phyloP scores from a whole-genome alignment of 495 filamentous ascomycete species.

The Lasiosphaeria miniovina region DNA sequence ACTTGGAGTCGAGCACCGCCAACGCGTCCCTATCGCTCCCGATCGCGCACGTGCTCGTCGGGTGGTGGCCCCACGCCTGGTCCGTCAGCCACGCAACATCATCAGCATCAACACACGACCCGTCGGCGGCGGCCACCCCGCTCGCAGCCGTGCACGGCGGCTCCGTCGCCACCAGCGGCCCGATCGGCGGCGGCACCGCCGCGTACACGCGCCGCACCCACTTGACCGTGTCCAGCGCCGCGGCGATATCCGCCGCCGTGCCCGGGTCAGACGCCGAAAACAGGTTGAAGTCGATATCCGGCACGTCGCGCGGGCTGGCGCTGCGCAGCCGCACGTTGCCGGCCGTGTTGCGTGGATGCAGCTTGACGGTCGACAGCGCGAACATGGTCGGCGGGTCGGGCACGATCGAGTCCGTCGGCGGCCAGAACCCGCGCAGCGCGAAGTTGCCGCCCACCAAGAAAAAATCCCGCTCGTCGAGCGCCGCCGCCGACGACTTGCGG shows the following conservation, averaged over 20 bases:
- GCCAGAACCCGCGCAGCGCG: conserved; percentile 27
- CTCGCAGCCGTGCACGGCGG: conserved; percentile 45
- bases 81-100: conserved; percentile 38
- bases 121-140: conserved; percentile 39
- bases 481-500: conserved; percentile 7
- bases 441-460: conserved; percentile 30
- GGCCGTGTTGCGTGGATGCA: conserved; percentile 34
- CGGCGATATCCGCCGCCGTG: conserved; percentile 32
- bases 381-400: conserved; percentile 18
- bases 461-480: conserved; percentile 18
- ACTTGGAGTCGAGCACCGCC: conserved; percentile 53
- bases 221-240: conserved; percentile 53
- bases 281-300: conserved; percentile 43
- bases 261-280: conserved; percentile 18
- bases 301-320: conserved; percentile 39
- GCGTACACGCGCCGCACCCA: conserved; percentile 44
- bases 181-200: conserved; percentile 27
- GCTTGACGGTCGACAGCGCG: conserved; percentile 24
- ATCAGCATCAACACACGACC: conserved; percentile 47
- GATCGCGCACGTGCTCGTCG: conserved; percentile 53
- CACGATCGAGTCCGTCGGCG: conserved; percentile 22
- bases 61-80: conserved; percentile 49
- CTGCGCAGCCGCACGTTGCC: conserved; percentile 36
- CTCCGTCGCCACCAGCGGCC: conserved; percentile 43
- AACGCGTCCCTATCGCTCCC: conserved; percentile 43